Base-by-base conservation (phyloP, 768 basidiomycete genomes). In the Leccinum uliginosum region DNA sequence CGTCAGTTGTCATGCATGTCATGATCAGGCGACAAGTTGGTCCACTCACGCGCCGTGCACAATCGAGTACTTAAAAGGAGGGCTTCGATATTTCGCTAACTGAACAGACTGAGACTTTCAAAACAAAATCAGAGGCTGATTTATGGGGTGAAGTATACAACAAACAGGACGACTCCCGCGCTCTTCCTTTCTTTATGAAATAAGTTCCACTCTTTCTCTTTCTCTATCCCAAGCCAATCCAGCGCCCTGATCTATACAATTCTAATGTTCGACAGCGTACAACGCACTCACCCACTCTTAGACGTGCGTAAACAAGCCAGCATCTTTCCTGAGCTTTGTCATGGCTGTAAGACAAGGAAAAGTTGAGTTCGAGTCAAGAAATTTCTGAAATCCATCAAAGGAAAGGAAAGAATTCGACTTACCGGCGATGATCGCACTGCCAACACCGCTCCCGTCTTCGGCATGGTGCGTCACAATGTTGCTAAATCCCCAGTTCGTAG, bases 341-440 rank as follows among this genome's bases (percentile, higher is more conserved):
- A 96, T 96, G 12, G 93, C 93, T 93, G 63, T 8, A 6, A 12
- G 40, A 43, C 47, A 19, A 43, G 38, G 51, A 29, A 34, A 53
- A 11, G 46, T 54, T 47, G 2, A 57, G 53, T 50, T 56, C 30
- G 46, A 17, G 56, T 29, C 24, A 23, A 29, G 29, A 27, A 40
- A 48, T 34, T 27, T 46, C 43, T 27, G 30, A 21, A 30, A 50
- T 11, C 14, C 35, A 5, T 45, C 15, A 14, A 19, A 24, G 15
- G 12, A 14, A 19, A 24, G 15, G 12, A 50, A 30, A 53, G 29
- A 49, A 6, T 51, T 34, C 5, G 30, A 74, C 81, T 63, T 47
- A 85, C 84, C 84, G 2, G 96, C 96, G 65, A 99, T 97, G 70
- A 98, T 97, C 7, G 94, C 93, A 63, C 91, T 92, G 14, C 97